Percentiles rank a stretch among this genome's conserved stretches.
These are phyloP conservation scores for Sophora flavescens DNA, from an alignment of 306 rosid species.

Conservation along the genomic window DNA sequence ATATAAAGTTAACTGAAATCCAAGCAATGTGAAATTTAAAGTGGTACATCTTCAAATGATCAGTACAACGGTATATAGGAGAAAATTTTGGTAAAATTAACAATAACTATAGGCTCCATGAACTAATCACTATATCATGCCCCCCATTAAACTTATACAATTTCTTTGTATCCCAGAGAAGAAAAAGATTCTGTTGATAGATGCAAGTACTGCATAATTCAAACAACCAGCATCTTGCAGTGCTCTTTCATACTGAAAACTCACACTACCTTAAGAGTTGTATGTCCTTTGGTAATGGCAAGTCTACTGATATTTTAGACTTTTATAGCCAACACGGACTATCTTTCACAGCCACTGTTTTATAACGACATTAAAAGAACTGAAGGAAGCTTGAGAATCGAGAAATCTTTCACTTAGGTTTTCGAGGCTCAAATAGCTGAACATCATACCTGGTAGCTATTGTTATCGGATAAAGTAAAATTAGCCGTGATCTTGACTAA, in stretches of 20 bases:
- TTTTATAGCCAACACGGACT: constrained; percentile 5
- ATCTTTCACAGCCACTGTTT: constrained; percentile 29
- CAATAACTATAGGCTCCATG: neutral
- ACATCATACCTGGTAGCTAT: too few relatives aligned
- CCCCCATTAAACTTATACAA: constrained; percentile 19
- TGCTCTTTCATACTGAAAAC: neutral
- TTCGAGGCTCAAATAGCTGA: too few relatives aligned
- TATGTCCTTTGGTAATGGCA: neutral
- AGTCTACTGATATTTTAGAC: constrained; percentile 6
- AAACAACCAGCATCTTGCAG: constrained; percentile 38
- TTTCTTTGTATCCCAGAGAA: neutral
- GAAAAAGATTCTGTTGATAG: constrained; percentile 13
- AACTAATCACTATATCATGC: constrained; percentile 15
- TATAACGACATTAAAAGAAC: constrained; percentile 2
- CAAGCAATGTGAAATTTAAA: neutral
- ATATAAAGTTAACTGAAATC: neutral
- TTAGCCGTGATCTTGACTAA: too few relatives aligned
- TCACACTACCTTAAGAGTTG: constrained; percentile 20
- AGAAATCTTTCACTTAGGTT: too few relatives aligned
- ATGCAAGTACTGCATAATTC: neutral
- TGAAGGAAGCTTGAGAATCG: too few relatives aligned
- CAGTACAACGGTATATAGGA: constrained; percentile 10
- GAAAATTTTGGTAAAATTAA: neutral
- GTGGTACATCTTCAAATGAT: constrained; percentile 23
- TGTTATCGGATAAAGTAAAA: too few relatives aligned